phyloP scores from a whole-genome alignment of 2,329 filamentous ascomycete genomes.

The Tolypocladium tropicale region DNA sequence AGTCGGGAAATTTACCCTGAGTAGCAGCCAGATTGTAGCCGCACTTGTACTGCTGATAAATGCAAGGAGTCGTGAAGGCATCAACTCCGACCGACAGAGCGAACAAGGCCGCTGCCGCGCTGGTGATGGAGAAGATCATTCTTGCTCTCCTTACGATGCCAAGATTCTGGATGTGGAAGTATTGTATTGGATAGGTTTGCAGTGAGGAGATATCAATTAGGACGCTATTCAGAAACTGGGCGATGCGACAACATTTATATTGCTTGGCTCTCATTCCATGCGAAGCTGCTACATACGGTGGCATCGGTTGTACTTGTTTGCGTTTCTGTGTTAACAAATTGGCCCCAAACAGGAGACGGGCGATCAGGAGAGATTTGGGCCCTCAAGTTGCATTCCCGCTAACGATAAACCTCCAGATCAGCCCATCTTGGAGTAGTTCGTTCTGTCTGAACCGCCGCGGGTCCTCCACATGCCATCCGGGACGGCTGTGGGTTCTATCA shows the following conservation, averaged over 20 bases:
- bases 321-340: too few relatives aligned
- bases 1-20: neutral
- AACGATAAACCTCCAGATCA: neutral
- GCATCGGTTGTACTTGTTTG: too few relatives aligned
- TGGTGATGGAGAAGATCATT: neutral
- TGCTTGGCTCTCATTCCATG: neutral
- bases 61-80: neutral
- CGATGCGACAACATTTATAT: neutral
- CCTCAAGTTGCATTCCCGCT: neutral
- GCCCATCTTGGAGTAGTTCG: neutral
- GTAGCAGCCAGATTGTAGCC: neutral
- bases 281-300: neutral
- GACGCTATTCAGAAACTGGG: neutral
- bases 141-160: neutral
- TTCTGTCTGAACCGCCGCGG: neutral
- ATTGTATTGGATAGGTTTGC: neutral
- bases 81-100: neutral
- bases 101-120: neutral
- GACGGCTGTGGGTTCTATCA: neutral
- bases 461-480: neutral
- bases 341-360: neutral
- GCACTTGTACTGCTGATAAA: neutral
- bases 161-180: neutral
- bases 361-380: neutral
- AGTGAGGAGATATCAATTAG: neutral